Evolutionary conservation across 1,284 basidiomycete genomes (phyloP).

Genomic region (Clitocybe nebularis): DNA sequence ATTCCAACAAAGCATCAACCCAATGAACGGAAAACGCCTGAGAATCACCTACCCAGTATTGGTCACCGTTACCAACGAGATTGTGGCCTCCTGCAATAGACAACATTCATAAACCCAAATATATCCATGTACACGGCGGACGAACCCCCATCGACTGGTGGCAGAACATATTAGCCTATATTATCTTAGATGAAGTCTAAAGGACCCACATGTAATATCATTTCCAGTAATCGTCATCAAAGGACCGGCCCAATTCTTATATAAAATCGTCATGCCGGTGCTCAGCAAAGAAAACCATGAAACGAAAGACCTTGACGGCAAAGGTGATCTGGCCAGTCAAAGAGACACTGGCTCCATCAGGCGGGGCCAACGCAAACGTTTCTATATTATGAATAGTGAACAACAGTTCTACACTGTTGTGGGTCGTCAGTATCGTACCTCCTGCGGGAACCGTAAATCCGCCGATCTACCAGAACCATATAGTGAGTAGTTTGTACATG

Average conservation of each 20-base stretch:
- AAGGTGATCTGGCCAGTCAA: constrained; percentile 15
- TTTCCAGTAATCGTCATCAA: constrained; percentile 22
- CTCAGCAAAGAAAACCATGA: constrained; percentile 3
- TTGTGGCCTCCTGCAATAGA: not conserved
- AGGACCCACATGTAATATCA: constrained; percentile 23
- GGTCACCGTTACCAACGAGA: constrained; percentile 2
- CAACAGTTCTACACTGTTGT: too few relatives aligned
- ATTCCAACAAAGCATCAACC: too few relatives aligned
- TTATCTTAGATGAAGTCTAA: constrained; percentile 6
- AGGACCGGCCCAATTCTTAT: constrained; percentile 27
- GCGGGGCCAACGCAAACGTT: constrained; percentile 2
- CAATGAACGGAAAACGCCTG: too few relatives aligned
- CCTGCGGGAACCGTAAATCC: constrained; percentile 28
- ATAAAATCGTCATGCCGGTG: constrained; percentile 24
- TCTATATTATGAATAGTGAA: constrained; percentile 1
- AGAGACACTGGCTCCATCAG: constrained; percentile 26
- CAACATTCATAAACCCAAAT: too few relatives aligned
- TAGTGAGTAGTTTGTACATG: not conserved
- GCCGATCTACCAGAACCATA: constrained; percentile 7
- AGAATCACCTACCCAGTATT: constrained; percentile 28
- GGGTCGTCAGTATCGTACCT: too few relatives aligned
- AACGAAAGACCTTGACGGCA: not conserved
- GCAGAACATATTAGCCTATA: not conserved
- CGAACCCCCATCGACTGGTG: not conserved
- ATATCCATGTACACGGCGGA: too few relatives aligned